Conservation (phyloP, 352 stramenopile species). For the Globisporangium spiculum region DNA sequence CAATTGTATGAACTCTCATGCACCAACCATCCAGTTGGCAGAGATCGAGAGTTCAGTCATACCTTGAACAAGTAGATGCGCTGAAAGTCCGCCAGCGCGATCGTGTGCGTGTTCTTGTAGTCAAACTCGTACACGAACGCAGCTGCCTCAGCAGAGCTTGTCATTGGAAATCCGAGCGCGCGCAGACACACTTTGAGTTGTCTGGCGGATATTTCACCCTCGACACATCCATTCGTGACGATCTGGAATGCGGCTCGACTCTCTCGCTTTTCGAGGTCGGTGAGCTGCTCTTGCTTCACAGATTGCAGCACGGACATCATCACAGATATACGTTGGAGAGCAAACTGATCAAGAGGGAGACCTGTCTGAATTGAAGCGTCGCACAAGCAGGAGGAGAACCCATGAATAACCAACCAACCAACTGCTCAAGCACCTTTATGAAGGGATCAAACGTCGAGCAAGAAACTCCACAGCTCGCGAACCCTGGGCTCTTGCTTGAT, state of each 20-base stretch:
- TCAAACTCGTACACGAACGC: constrained; percentile 48
- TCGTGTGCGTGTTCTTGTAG: constrained; percentile 29
- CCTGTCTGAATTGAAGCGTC: not conserved
- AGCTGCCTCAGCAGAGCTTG: constrained; percentile 22
- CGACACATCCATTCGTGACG: constrained; percentile 1
- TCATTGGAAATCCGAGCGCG: constrained; percentile 25
- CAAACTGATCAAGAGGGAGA: not conserved
- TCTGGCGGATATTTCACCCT: constrained; percentile 22
- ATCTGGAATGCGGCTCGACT: constrained; percentile 27
- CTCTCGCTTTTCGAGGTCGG: constrained; percentile 24
- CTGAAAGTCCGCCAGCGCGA: constrained; percentile 37
- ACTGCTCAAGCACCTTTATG: not conserved
- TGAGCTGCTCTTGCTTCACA: constrained; percentile 26
- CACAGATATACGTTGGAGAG: not conserved
- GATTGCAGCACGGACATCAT: constrained; percentile 12
- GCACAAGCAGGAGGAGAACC: not conserved
- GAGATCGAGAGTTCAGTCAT: not conserved
- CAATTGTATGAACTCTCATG: not conserved
- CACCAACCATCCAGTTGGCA: not conserved
- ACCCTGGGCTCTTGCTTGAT: constrained; percentile 38
- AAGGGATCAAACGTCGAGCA: constrained; percentile 5
- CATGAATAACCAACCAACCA: too few relatives aligned
- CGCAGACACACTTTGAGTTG: constrained; percentile 35
- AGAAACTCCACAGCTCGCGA: constrained; percentile 11
- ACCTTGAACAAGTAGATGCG: constrained; percentile 45